Conservation (phyloP, 129 eudicot species). For the Flaveria sonorensis region DNA sequence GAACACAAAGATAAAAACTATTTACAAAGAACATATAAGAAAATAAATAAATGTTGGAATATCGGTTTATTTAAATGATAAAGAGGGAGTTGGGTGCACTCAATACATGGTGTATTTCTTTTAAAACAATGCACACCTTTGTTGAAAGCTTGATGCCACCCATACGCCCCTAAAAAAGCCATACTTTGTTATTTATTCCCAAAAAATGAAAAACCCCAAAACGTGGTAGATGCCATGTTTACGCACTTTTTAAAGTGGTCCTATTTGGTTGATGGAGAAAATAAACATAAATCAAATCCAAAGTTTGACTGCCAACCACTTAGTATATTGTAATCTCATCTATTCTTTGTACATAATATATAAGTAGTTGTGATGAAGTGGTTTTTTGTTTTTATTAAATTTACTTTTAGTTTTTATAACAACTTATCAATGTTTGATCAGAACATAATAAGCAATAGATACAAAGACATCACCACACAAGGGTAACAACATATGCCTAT, state of each 20-base stretch:
- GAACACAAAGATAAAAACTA: neutral
- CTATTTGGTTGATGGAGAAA: conserved; percentile 27
- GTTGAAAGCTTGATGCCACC: conserved; percentile 35
- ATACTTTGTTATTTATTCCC: conserved; percentile 6
- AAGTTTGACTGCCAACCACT: conserved; percentile 53
- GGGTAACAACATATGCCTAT: neutral
- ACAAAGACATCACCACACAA: neutral
- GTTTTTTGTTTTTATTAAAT: neutral
- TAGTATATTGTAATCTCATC: neutral
- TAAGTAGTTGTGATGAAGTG: no score
- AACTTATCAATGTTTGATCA: neutral
- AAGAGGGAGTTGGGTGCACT: conserved; percentile 10
- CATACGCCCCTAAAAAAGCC: conserved; percentile 8
- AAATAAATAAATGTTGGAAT: neutral
- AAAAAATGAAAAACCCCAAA: neutral
- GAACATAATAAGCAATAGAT: neutral
- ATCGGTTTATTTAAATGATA: neutral
- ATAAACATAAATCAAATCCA: conserved; percentile 31
- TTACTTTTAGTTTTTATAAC: conserved; percentile 4
- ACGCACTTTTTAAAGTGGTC: conserved; percentile 25
- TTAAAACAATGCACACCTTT: conserved; percentile 24
- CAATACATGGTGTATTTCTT: conserved; percentile 22
- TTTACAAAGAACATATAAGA: neutral
- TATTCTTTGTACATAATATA: no score
- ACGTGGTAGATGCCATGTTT: conserved; percentile 22